A percentile compares a stretch with the other conserved stretches of the same genome.
Conservation (phyloP, 768 basidiomycete genomes). For the Boletus rufocinnamomeus region DNA sequence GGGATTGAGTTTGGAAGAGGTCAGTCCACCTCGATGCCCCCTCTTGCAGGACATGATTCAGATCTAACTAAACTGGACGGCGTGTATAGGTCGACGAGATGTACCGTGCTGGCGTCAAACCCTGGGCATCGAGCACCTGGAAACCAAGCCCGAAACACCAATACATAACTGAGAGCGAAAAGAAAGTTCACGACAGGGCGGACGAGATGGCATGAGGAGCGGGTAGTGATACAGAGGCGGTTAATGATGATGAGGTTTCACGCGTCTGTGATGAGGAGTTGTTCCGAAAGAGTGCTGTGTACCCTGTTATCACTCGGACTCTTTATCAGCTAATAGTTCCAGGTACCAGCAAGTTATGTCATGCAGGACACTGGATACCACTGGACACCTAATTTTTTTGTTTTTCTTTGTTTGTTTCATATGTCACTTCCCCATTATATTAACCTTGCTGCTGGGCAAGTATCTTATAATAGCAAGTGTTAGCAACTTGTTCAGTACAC, state of each 20-base stretch:
- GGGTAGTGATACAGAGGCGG: too few species aligned
- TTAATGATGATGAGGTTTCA: neutral
- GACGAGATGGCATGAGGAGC: neutral
- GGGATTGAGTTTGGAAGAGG: slow-evolving; percentile 74
- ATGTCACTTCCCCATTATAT: too few species aligned
- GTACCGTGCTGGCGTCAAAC: slow-evolving; percentile 62
- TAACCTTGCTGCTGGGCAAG: too few species aligned
- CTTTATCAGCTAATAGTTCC: too few species aligned
- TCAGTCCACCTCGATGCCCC: slow-evolving; percentile 17
- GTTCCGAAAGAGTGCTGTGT: too few species aligned
- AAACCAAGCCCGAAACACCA: slow-evolving; percentile 45
- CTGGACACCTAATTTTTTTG: too few species aligned
- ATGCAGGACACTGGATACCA: too few species aligned
- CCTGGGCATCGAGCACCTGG: slow-evolving; percentile 66
- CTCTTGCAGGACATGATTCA: neutral
- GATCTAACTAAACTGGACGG: neutral
- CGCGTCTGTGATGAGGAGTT: neutral
- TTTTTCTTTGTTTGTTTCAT: too few species aligned
- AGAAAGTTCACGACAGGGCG: neutral
- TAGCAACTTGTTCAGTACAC: too few species aligned
- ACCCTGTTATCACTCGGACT: too few species aligned
- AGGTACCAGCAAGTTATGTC: too few species aligned
- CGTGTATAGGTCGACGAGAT: slow-evolving; percentile 65
- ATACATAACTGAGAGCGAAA: neutral
- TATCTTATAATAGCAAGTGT: too few species aligned